Conservation (phyloP, 1,139 yeast species). For the Arxiozyma slooffiae region DNA sequence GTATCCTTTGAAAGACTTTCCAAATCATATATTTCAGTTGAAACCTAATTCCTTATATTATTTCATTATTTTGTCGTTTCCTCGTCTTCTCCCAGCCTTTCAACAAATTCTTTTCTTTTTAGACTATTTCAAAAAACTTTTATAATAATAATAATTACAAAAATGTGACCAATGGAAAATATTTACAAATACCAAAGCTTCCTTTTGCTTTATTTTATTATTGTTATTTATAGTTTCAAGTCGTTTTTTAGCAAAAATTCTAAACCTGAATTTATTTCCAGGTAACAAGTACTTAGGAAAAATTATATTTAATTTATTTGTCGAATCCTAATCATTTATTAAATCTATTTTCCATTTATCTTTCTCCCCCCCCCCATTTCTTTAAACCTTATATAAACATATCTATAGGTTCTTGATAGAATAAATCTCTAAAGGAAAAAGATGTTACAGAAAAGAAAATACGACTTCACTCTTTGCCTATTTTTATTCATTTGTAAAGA, state of each 20-base stretch:
- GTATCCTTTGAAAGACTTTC: slow-evolving; percentile 20
- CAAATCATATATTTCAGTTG: slow-evolving; percentile 14
- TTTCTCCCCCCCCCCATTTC: not conserved
- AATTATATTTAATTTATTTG: not conserved
- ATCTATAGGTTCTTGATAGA: slow-evolving; percentile 25
- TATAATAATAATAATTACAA: slow-evolving; percentile 22
- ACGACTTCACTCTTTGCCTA: slow-evolving; percentile 22
- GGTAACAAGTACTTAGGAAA: slow-evolving; percentile 4
- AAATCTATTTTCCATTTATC: not conserved
- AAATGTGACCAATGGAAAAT: slow-evolving; percentile 27
- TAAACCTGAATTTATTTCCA: slow-evolving; percentile 9
- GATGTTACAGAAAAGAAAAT: slow-evolving; percentile 26
- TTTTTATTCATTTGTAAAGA: slow-evolving; percentile 5
- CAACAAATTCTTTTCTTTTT: no score
- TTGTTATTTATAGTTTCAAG: not conserved
- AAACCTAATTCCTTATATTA: slow-evolving; percentile 6
- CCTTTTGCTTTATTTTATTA: slow-evolving; percentile 7
- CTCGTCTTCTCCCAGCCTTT: not conserved
- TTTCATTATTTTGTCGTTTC: not conserved
- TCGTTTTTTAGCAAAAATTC: slow-evolving; percentile 20
- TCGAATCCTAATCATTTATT: not conserved
- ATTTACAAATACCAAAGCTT: slow-evolving; percentile 24
- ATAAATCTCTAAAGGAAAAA: slow-evolving; percentile 28
- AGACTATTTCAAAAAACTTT: slow-evolving; percentile 8
- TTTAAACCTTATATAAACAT: slow-evolving; percentile 25